phyloP scores from a whole-genome alignment of 225 moss, liverwort and hornwort genomes.

The Anthoceros angustus region DNA sequence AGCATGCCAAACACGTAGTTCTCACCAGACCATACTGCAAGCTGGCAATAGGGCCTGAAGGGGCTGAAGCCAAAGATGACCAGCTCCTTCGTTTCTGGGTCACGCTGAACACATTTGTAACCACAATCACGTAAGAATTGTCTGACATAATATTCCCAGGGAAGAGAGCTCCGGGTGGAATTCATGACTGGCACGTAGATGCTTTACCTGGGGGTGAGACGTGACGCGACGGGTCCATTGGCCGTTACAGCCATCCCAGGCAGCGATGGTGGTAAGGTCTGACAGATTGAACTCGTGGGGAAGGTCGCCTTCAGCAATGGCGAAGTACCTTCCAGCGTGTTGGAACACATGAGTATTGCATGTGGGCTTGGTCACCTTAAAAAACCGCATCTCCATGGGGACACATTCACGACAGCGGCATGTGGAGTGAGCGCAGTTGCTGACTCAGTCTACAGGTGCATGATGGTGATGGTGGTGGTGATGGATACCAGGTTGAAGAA shows the following conservation, averaged over 20 bases:
- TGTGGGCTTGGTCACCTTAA: not conserved
- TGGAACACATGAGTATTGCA: constrained; percentile 11
- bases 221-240: constrained; percentile 9
- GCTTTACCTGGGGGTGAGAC: constrained; percentile 9
- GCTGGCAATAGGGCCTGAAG: constrained; percentile 4
- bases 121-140: not conserved
- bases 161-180: not conserved
- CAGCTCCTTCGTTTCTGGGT: constrained; percentile 10
- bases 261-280: constrained; percentile 12
- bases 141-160: not conserved
- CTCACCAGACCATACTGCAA: constrained; percentile 7
- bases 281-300: constrained; percentile 10
- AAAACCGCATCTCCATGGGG: constrained; percentile 1
- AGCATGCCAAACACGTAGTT: not conserved
- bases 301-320: constrained; percentile 6
- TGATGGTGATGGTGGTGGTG: not conserved
- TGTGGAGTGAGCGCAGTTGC: not conserved
- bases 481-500: not conserved
- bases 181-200: not conserved
- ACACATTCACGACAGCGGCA: not conserved
- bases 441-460: not conserved
- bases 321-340: constrained; percentile 9
- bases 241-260: constrained; percentile 9
- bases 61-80: constrained; percentile 11
- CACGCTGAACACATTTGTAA: constrained; percentile 1